Conservation (phyloP, 1,139 yeast genomes). For the Meyerozyma elateridarum region DNA sequence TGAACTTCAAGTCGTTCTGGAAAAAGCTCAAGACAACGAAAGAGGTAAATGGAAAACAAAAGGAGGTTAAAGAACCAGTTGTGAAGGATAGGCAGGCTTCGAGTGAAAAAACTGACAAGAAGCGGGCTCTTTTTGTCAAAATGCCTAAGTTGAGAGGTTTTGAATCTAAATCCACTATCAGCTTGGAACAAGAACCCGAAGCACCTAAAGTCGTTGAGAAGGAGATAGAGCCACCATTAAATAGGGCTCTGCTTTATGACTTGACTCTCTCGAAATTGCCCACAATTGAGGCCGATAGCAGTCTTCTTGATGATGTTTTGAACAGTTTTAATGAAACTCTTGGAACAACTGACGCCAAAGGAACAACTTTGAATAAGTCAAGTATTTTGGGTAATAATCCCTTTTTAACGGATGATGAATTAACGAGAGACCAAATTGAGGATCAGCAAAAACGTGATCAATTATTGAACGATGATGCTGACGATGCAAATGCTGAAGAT, state of each 20-base stretch:
- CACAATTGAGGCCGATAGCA: conserved; percentile 27
- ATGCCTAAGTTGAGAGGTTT: conserved; percentile 2
- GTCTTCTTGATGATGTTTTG: conserved; percentile 33
- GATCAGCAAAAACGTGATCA: conserved; percentile 29
- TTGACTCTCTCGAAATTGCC: conserved; percentile 24
- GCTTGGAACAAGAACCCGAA: no score
- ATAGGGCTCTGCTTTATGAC: conserved; percentile 6
- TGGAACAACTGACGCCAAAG: conserved; percentile 12
- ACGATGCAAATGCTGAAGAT: conserved; percentile 4
- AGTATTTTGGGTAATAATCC: conserved; percentile 24
- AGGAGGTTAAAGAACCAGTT: no score
- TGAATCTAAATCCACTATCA: no score
- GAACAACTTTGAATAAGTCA: no score
- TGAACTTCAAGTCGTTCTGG: conserved; percentile 2
- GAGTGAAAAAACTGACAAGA: not conserved
- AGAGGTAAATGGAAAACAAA: not conserved
- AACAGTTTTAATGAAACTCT: conserved; percentile 24
- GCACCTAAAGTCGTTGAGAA: conserved; percentile 8
- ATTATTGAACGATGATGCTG: conserved; percentile 14
- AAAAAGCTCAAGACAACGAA: not conserved
- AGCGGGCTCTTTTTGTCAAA: not conserved
- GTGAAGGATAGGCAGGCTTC: no score
- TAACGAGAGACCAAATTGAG: conserved; percentile 38
- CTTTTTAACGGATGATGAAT: conserved; percentile 41
- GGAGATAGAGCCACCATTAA: conserved; percentile 3